A percentile compares a stretch with the other conserved stretches of the same genome.
Evolutionary conservation across 139 green algal genomes (phyloP).

Genomic region (Chlamydomonas eustigma): DNA sequence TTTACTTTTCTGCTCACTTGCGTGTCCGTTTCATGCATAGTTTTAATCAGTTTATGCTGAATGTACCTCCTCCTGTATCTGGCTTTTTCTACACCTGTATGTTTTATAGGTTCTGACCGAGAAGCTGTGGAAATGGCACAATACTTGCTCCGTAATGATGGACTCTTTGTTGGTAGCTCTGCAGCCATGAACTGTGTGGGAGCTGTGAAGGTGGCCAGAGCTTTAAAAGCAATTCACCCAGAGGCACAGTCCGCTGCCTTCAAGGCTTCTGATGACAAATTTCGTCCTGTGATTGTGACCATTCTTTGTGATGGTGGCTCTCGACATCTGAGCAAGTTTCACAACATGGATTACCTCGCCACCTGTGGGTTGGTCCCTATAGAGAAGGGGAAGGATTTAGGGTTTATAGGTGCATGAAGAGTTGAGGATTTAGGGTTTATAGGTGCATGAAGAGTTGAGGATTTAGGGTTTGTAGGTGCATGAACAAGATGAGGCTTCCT

Average conservation of each 20-base stretch:
- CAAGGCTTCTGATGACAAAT: not conserved
- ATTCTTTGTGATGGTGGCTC: constrained; percentile 86
- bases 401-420: too few species aligned
- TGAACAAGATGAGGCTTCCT: too few species aligned
- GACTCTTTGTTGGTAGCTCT: constrained; percentile 85
- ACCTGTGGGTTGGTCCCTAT: constrained; percentile 22
- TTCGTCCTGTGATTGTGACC: constrained; percentile 67
- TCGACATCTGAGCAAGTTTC: constrained; percentile 87
- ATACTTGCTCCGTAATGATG: constrained; percentile 84
- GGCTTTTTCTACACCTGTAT: too few species aligned
- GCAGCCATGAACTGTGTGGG: constrained; percentile 88
- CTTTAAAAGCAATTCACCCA: constrained; percentile 75
- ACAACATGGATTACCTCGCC: constrained; percentile 72
- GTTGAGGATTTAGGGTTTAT: too few species aligned
- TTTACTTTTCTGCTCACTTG: too few species aligned
- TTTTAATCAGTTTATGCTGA: too few species aligned
- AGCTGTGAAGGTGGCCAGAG: constrained; percentile 71
- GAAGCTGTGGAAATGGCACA: constrained; percentile 83
- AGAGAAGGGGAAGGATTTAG: too few species aligned
- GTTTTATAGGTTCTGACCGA: constrained; percentile 63
- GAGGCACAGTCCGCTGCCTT: not conserved
- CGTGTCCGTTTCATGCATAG: too few species aligned
- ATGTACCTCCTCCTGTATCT: too few species aligned
- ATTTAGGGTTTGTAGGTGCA: too few species aligned
- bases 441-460: too few species aligned